Evolutionary conservation across 23 red algal species (phyloP).

Genomic region (Chondrus crispus): DNA sequence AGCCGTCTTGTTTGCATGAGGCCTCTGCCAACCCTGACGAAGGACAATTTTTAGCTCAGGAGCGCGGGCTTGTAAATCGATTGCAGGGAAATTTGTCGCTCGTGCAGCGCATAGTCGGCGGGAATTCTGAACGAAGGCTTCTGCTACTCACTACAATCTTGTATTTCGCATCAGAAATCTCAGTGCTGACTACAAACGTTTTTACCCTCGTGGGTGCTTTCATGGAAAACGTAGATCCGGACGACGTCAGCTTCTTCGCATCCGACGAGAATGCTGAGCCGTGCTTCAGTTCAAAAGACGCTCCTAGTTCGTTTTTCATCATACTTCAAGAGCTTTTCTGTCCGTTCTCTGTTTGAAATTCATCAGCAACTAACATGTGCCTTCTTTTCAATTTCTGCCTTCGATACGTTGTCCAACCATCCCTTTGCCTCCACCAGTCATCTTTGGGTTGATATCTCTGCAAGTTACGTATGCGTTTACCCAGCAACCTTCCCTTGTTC

Average conservation of each 20-base stretch:
- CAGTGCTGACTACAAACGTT: not conserved
- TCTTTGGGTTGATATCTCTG: not conserved
- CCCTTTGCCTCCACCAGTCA: not conserved
- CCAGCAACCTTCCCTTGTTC: conserved; percentile 37
- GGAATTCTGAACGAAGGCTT: conserved; percentile 16
- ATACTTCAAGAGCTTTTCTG: too few relatives aligned
- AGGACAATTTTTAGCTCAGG: not conserved
- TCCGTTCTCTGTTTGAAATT: not conserved
- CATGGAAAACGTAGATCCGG: not conserved
- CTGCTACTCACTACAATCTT: not conserved
- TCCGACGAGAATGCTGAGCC: not conserved
- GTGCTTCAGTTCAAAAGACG: not conserved
- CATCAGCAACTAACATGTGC: not conserved
- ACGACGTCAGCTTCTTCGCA: not conserved
- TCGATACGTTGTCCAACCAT: too few relatives aligned
- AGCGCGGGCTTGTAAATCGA: not conserved
- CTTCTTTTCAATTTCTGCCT: not conserved
- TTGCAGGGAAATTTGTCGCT: not conserved
- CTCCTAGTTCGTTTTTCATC: conserved; percentile 30
- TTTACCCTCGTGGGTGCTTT: conserved; percentile 4
- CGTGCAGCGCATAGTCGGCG: not conserved
- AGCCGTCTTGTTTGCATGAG: not conserved
- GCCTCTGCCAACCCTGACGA: not conserved
- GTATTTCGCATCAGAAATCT: conserved; percentile 32
- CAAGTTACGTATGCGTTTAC: conserved; percentile 16